Evolutionary conservation across 2,329 filamentous ascomycete species (phyloP), one percentile per base, ranked within the genome.

Genomic region (Claviceps sorghi): DNA sequence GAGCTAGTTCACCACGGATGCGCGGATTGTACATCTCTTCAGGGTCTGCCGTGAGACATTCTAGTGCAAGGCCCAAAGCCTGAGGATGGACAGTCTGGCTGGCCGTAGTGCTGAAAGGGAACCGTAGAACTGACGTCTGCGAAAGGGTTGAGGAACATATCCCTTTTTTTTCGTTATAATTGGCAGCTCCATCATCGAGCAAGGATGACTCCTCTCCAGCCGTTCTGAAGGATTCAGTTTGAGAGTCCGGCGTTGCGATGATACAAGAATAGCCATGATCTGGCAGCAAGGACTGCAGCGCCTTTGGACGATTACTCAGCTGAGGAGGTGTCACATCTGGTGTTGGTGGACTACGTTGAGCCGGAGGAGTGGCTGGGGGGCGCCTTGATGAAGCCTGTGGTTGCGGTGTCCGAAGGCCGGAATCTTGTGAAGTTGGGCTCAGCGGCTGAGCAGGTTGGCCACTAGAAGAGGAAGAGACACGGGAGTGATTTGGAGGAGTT

Each of bases 301-400:
- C 62, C 60, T 69, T 71, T 17, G 72, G 67, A 53, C 71, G 72
- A 40, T 65, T 65, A 48, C 64, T 61, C 44, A 67, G 65, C 54
- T 80, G 76, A 38, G 85, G 85, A 50, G 84, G 86, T 17, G 85
- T 89, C 46, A 84, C 77, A 66, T 88, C 85, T 36, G 85, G 86
- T 3, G 85, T 89, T 34, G 83, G 84, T 17, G 83, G 83, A 59
- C 80, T 86, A 60, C 76, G 75, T 57, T 83, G 79, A 57, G 80
- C 78, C 30, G 80, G 75, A 49, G 83, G 82, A 5, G 83, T 86
- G 52, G 72, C 70, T n/a, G 75, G 76, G 10, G 71, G 61, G 52
- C 65, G 69, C 48, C 62, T 61, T 51, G 67, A 64, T 44, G 66
- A 64, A 55, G 66, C 65, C 51, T 70, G 64, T 49, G 65, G 61